phyloP scores from a whole-genome alignment of 495 filamentous ascomycete species.

The Podospora comata region DNA sequence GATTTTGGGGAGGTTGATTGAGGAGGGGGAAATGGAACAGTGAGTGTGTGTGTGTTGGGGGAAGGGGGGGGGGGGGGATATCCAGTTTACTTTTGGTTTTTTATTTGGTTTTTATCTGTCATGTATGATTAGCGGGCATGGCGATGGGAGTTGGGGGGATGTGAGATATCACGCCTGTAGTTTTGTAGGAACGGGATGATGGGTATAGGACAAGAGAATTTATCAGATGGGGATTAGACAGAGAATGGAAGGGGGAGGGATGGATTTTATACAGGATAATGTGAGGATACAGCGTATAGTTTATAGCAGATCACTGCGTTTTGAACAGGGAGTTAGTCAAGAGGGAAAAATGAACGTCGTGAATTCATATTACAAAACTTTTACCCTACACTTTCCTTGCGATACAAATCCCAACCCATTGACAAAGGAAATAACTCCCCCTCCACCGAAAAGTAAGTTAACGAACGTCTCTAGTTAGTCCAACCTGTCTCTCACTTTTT shows the following conservation, averaged over 20 bases:
- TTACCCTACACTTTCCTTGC: no score
- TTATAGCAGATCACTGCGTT: background rate
- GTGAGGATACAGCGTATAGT: background rate
- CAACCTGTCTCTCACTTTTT: no score
- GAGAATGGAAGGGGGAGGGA: background rate
- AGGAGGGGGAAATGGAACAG: slow-evolving; percentile 53
- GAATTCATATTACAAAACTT: background rate
- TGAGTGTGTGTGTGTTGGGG: background rate
- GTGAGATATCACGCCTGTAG: background rate
- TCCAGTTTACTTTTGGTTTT: background rate
- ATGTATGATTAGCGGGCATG: background rate
- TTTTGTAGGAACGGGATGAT: background rate
- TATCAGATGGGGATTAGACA: background rate
- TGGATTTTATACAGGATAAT: background rate
- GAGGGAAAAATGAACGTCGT: background rate
- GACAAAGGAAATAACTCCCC: background rate
- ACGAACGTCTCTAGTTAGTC: slow-evolving; percentile 1
- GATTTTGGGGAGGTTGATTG: slow-evolving; percentile 76
- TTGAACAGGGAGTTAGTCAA: background rate
- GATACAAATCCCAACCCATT: no score
- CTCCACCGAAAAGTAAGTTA: background rate
- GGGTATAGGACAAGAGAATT: background rate
- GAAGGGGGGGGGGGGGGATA: no score
- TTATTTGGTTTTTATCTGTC: background rate
- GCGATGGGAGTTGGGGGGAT: background rate